These are phyloP conservation scores for Fusarium sp. DNA, from an alignment of 2,329 filamentous ascomycete species.

Conservation along the genomic window DNA sequence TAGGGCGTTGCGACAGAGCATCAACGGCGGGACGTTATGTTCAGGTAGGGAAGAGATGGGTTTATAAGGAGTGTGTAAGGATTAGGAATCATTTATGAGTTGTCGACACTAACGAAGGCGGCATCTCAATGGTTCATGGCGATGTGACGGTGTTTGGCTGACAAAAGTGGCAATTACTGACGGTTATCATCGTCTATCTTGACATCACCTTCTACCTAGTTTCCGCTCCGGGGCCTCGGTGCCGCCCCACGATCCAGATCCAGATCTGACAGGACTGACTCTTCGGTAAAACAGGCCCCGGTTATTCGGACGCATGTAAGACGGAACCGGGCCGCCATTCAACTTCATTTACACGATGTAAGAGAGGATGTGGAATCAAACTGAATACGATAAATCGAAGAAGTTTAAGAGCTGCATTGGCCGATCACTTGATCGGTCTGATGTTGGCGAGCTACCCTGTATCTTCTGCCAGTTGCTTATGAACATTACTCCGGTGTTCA, in stretches of 20 bases:
- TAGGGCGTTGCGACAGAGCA: slow-evolving; percentile 48
- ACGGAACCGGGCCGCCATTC: slow-evolving; percentile 21
- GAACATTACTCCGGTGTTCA: not conserved
- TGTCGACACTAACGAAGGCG: not conserved
- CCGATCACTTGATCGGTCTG: not conserved
- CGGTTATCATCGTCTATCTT: slow-evolving; percentile 24
- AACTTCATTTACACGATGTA: not conserved
- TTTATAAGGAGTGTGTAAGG: slow-evolving; percentile 4
- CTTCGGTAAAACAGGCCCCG: slow-evolving; percentile 1
- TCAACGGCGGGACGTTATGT: slow-evolving; percentile 37
- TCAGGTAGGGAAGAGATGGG: not conserved
- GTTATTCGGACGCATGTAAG: slow-evolving; percentile 20
- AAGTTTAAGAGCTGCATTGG: not conserved
- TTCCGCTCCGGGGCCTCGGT: slow-evolving; percentile 15
- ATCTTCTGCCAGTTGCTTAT: not conserved
- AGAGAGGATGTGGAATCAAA: not conserved
- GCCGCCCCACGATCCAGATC: slow-evolving; percentile 11
- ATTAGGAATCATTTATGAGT: slow-evolving; percentile 20
- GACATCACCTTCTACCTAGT: slow-evolving; percentile 29
- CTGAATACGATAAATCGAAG: not conserved
- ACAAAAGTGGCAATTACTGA: slow-evolving; percentile 35
- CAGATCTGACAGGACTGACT: not conserved
- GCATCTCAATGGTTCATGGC: not conserved
- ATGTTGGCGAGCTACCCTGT: not conserved
- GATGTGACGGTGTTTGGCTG: slow-evolving; percentile 12